These are phyloP conservation scores for Eucalyptus pauciflora DNA, from an alignment of 345 rosid species.

Conservation along the genomic window DNA sequence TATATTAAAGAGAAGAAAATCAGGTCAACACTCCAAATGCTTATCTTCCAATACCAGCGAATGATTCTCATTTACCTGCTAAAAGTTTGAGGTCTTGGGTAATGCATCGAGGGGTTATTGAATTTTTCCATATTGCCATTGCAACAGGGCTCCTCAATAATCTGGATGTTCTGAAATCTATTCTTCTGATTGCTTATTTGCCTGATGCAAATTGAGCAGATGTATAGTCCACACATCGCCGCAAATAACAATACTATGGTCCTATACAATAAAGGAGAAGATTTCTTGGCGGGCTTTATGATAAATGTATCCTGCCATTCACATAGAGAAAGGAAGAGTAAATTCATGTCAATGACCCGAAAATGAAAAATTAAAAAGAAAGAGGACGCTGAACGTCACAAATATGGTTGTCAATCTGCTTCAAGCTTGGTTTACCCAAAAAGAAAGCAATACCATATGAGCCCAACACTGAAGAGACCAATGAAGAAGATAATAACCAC, in stretches of 20 bases:
- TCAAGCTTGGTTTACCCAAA: neutral
- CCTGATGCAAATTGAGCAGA: conserved; percentile 52
- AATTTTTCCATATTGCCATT: neutral
- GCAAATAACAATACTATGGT: conserved; percentile 62
- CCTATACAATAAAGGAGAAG: conserved; percentile 56
- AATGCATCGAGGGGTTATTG: conserved; percentile 40
- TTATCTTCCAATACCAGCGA: neutral
- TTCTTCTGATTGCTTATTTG: conserved; percentile 35
- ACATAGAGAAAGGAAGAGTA: neutral
- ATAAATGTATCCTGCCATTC: conserved; percentile 44
- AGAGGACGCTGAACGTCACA: neutral
- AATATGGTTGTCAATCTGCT: neutral
- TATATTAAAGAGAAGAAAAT: neutral
- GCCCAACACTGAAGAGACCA: neutral
- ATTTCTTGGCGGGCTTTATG: conserved; percentile 58
- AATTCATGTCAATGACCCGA: neutral
- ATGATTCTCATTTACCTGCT: conserved; percentile 35
- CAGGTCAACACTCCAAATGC: neutral
- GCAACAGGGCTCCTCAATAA: conserved; percentile 20
- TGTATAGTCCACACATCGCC: conserved; percentile 59
- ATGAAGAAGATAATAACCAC: neutral
- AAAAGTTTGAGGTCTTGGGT: conserved; percentile 76
- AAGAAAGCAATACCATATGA: neutral
- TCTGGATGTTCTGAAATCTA: conserved; percentile 24
- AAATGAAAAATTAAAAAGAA: neutral